Evolutionary conservation across 208 protist species (phyloP).

Genomic region (Crithidia fasciculata): DNA sequence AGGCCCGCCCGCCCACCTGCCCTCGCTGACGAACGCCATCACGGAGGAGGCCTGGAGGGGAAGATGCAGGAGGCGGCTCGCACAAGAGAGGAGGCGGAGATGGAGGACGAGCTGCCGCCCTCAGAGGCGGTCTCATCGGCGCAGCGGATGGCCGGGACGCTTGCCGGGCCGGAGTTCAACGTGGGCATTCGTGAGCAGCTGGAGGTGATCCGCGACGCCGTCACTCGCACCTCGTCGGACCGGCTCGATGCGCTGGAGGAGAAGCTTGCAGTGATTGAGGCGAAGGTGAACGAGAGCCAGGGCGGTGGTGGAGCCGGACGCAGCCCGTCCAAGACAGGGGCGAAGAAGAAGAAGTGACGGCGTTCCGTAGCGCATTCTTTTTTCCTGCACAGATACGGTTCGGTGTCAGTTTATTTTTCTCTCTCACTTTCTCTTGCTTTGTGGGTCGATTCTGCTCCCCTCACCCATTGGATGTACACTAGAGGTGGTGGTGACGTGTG

Average conservation of each 20-base stretch:
- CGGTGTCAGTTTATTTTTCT: too few relatives aligned
- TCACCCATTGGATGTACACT: too few relatives aligned
- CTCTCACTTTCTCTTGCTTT: too few relatives aligned
- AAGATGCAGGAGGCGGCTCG: slow-evolving; percentile 78
- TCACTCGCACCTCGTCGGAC: slow-evolving; percentile 52
- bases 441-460: too few relatives aligned
- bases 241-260: slow-evolving; percentile 79
- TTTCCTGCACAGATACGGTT: too few relatives aligned
- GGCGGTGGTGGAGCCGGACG: slow-evolving; percentile 20
- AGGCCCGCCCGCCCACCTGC: slow-evolving; percentile 59
- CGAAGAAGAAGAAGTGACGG: slow-evolving; percentile 50
- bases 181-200: slow-evolving; percentile 86
- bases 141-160: slow-evolving; percentile 38
- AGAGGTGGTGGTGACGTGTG: too few relatives aligned
- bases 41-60: slow-evolving; percentile 57
- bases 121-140: slow-evolving; percentile 56
- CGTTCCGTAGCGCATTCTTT: too few relatives aligned
- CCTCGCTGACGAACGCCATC: slow-evolving; percentile 62
- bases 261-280: slow-evolving; percentile 75
- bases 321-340: slow-evolving; percentile 28
- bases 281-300: slow-evolving; percentile 58
- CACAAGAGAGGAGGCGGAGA: slow-evolving; percentile 50
- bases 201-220: slow-evolving; percentile 66
- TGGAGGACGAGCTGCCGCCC: slow-evolving; percentile 42
- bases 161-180: slow-evolving; percentile 67